Percentiles rank a stretch among this genome's conserved stretches.
Evolutionary conservation across 441 rosid genomes (phyloP).

Genomic region (Biscutella auriculata): DNA sequence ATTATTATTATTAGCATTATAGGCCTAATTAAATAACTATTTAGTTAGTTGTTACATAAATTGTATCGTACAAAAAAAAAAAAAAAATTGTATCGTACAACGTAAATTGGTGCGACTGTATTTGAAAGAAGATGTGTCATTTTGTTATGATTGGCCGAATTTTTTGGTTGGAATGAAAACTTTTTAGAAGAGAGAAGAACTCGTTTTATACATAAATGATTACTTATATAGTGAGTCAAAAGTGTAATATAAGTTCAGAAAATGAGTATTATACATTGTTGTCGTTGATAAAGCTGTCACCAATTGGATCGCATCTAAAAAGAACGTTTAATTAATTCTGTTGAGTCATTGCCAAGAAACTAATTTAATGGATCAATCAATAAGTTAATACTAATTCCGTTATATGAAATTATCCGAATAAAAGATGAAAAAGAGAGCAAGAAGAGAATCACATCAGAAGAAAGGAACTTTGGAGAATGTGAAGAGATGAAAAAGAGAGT

Average conservation of each 20-base stretch:
- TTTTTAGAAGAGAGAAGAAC: background rate
- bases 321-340: background rate
- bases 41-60: background rate
- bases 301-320: conserved; percentile 20
- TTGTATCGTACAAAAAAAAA: too few relatives aligned
- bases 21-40: too few relatives aligned
- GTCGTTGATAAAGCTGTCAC: conserved; percentile 16
- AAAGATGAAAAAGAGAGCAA: background rate
- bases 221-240: conserved; percentile 10
- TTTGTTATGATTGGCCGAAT: background rate
- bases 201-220: background rate
- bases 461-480: too few relatives aligned
- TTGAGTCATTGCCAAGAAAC: conserved; percentile 2
- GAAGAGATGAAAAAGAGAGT: too few relatives aligned
- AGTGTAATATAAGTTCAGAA: conserved; percentile 1
- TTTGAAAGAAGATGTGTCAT: background rate
- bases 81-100: background rate
- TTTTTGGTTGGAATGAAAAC: background rate
- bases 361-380: background rate
- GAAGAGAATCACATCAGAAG: conserved; percentile 14
- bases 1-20: too few relatives aligned
- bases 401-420: background rate
- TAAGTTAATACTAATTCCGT: background rate
- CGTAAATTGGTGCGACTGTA: background rate
- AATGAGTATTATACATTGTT: conserved; percentile 2